Conservation (phyloP, 306 rosid genomes). For the Vachellia pachyceras region DNA sequence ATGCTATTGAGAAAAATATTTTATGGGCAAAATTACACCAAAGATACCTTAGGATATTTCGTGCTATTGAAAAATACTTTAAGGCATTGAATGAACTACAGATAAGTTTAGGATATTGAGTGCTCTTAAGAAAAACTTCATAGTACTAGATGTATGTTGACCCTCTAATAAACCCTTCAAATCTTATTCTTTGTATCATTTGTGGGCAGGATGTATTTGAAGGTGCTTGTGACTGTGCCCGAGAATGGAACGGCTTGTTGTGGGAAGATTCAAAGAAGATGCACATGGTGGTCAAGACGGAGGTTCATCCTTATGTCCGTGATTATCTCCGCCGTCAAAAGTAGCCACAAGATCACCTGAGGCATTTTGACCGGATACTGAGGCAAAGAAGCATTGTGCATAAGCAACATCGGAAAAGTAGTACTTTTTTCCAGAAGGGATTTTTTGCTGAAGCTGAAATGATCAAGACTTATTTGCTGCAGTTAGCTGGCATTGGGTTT, state of each 20-base stretch:
- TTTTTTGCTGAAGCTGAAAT: no score
- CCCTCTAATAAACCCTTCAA: background rate
- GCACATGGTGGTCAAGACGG: slow-evolving; percentile 81
- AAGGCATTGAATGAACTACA: no score
- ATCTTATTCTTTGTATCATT: slow-evolving; percentile 23
- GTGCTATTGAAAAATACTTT: no score
- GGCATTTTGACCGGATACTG: background rate
- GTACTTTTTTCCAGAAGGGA: no score
- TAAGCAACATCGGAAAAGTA: background rate
- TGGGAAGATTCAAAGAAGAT: slow-evolving; percentile 92
- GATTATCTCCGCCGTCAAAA: slow-evolving; percentile 79
- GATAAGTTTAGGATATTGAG: no score
- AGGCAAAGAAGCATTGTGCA: background rate
- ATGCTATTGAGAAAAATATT: no score
- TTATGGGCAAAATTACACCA: no score
- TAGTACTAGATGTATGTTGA: no score
- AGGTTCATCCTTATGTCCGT: slow-evolving; percentile 68
- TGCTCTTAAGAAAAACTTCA: no score
- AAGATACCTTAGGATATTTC: no score
- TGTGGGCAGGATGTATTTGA: slow-evolving; percentile 80
- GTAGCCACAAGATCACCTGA: slow-evolving; percentile 39
- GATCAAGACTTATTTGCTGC: background rate
- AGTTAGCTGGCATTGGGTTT: background rate
- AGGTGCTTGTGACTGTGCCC: slow-evolving; percentile 84
- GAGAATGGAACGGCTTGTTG: slow-evolving; percentile 81